Percentiles rank a stretch among this genome's conserved stretches.
These are phyloP conservation scores for Hanseniaspora occidentalis DNA, from an alignment of 805 yeast genomes.

Conservation along the genomic window DNA sequence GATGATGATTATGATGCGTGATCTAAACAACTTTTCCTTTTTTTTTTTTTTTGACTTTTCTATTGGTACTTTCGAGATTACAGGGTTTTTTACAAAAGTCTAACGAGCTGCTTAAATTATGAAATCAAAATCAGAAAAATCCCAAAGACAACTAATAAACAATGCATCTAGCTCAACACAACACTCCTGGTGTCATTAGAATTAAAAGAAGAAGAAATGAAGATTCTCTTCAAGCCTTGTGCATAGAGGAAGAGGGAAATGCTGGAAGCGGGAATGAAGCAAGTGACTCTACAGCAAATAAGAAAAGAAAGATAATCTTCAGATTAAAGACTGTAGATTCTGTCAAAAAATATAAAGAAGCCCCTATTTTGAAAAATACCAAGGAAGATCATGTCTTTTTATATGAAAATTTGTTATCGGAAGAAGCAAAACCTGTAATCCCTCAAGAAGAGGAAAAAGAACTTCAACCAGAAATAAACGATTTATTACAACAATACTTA, in stretches of 20 bases:
- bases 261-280: slow-evolving; percentile 15
- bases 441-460: slow-evolving; percentile 9
- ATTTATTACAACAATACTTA: slow-evolving; percentile 53
- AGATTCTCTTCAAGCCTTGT: slow-evolving; percentile 69
- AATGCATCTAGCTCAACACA: background rate
- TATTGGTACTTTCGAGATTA: too few relatives aligned
- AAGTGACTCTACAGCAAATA: slow-evolving; percentile 16
- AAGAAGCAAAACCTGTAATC: slow-evolving; percentile 1
- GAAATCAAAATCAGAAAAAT: background rate
- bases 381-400: slow-evolving; percentile 1
- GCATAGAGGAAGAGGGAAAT: slow-evolving; percentile 5
- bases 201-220: slow-evolving; percentile 80
- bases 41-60: background rate
- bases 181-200: slow-evolving; percentile 34
- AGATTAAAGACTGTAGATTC: slow-evolving; percentile 34
- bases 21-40: background rate
- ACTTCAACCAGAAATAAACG: slow-evolving; percentile 14
- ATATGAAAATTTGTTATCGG: slow-evolving; percentile 1
- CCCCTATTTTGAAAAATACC: slow-evolving; percentile 5
- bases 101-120: background rate
- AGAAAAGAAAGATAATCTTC: slow-evolving; percentile 27
- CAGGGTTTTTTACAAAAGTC: background rate
- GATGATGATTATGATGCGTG: too few relatives aligned
- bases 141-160: background rate
- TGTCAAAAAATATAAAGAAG: slow-evolving; percentile 4